Base-by-base conservation (phyloP, 306 rosid genomes). In the Dalbergia oliveri region DNA sequence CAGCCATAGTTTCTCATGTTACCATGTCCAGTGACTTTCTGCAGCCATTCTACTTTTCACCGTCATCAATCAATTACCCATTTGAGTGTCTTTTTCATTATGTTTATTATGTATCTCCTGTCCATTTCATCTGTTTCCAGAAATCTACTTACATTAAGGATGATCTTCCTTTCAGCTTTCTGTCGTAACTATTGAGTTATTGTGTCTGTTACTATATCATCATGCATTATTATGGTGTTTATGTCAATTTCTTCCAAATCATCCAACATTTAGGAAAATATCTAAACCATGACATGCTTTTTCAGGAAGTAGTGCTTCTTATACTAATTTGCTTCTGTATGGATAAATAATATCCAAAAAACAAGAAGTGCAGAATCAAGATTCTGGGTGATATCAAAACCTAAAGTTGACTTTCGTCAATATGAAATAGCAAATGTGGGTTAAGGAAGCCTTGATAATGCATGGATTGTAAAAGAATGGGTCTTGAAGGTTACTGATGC, bases 181-280 rank as follows among this genome's bases (percentile, higher is more conserved):
- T 66, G 19, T 57, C 31, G 62, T 43, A 39, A 16, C 56, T 61
- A 11, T 59, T 8, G 49, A 66, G 16, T 68, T 60, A 23, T 13
- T 13, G 9, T 70, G 10, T 61, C 60, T 57, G 21, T 58, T 47
- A 9, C 47, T 33, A 35, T 60, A 13, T 68, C 21, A 10, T 23
- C 31, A 14, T 72, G 9, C 45, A 39, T 67, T 71, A 34, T 57
- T 41, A 13, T 60, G 45, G 57, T 81, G 23, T 49, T 76, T 6
- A 14, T 54, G 53, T 45, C 23, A 23, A 18, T 70, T 53, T 41
- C 34, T 11, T 6, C 13, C 9, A 21, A 56, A 57, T 31, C 68
- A 43, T 73, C 73, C 59, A 59, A 26, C 59, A 26, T 51, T 61
- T 68, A 16, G 50, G n/a, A 79, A 79, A 60, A 73, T 73, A 67